Percentiles rank a stretch among this genome's conserved stretches.
phyloP scores from a whole-genome alignment of 163 green algal genomes.

The Prototheca stagnorum region DNA sequence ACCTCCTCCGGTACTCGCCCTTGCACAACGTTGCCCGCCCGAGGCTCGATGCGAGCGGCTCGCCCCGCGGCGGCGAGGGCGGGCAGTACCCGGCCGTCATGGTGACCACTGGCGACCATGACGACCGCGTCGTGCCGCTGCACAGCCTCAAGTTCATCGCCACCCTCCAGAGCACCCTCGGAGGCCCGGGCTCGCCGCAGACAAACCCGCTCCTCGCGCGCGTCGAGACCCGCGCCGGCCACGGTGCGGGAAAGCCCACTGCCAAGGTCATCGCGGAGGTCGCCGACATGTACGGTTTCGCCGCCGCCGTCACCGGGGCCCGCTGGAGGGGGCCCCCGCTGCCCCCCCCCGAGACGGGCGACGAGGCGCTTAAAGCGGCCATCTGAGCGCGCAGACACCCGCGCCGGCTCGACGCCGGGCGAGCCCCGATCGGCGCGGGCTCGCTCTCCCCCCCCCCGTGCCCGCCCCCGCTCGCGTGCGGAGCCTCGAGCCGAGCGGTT shows the following conservation, averaged over 20 bases:
- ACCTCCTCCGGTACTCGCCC: slow-evolving; percentile 60
- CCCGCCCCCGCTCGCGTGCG: too few relatives aligned
- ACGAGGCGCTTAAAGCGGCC: too few relatives aligned
- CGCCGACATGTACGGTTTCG: slow-evolving; percentile 57
- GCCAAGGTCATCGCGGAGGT: slow-evolving; percentile 66
- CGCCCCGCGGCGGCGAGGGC: too few relatives aligned
- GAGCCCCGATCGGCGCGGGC: too few relatives aligned
- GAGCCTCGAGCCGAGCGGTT: too few relatives aligned
- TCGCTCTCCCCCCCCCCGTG: too few relatives aligned
- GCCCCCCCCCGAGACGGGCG: too few relatives aligned
- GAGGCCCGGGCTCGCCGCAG: slow-evolving; percentile 7
- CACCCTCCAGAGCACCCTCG: slow-evolving; percentile 60
- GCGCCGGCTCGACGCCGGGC: too few relatives aligned
- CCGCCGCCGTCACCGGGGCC: slow-evolving; percentile 33
- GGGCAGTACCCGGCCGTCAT: slow-evolving; percentile 76
- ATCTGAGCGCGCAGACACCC: too few relatives aligned
- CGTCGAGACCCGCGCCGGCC: slow-evolving; percentile 45
- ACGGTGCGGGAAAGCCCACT: slow-evolving; percentile 82
- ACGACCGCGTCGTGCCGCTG: slow-evolving; percentile 81
- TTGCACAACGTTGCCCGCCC: slow-evolving; percentile 77
- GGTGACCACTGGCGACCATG: slow-evolving; percentile 71
- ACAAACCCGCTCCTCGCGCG: slow-evolving; percentile 60
- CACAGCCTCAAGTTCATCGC: slow-evolving; percentile 77
- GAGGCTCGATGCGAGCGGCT: not conserved
- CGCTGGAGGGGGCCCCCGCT: too few relatives aligned